Conservation (phyloP, 2,329 filamentous ascomycete species). For the Bimuria novae-zelandiae region DNA sequence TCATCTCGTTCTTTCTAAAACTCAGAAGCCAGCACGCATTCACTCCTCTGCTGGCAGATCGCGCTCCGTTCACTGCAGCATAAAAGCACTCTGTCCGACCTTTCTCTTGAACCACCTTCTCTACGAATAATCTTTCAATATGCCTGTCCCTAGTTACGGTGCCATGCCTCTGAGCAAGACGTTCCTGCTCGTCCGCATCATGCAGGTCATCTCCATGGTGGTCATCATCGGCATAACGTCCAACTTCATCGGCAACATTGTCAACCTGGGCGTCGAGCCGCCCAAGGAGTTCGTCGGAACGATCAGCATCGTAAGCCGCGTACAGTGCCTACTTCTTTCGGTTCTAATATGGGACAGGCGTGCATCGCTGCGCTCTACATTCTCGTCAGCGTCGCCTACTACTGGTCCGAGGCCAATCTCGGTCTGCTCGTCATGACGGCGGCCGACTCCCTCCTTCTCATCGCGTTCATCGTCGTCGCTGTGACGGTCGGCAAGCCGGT, state of each 20-base stretch:
- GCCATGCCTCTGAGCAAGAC: conserved; percentile 71
- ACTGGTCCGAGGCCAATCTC: conserved; percentile 77
- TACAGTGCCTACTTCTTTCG: conserved; percentile 28
- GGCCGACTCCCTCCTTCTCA: conserved; percentile 70
- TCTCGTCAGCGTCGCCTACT: conserved; percentile 70
- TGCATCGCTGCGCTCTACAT: conserved; percentile 80
- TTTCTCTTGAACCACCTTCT: conserved; percentile 22
- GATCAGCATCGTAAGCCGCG: conserved; percentile 74
- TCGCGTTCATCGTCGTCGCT: conserved; percentile 78
- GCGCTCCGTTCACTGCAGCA: conserved; percentile 35
- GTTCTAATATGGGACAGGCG: no score
- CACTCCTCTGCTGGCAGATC: conserved; percentile 45
- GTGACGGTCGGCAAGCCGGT: conserved; percentile 80
- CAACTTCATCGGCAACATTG: conserved; percentile 81
- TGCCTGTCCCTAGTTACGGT: conserved; percentile 66
- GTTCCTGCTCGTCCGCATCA: conserved; percentile 73
- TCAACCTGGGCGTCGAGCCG: conserved; percentile 65
- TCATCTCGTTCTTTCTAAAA: conserved; percentile 31
- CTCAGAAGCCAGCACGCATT: conserved; percentile 24
- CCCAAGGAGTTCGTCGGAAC: conserved; percentile 78
- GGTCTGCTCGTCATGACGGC: conserved; percentile 73
- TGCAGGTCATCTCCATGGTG: conserved; percentile 74
- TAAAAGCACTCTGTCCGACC: conserved; percentile 26
- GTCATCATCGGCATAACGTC: conserved; percentile 78
- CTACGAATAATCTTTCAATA: conserved; percentile 28